These are phyloP conservation scores for Melastoma malabathricum DNA, from an alignment of 345 rosid species.

Conservation along the genomic window DNA sequence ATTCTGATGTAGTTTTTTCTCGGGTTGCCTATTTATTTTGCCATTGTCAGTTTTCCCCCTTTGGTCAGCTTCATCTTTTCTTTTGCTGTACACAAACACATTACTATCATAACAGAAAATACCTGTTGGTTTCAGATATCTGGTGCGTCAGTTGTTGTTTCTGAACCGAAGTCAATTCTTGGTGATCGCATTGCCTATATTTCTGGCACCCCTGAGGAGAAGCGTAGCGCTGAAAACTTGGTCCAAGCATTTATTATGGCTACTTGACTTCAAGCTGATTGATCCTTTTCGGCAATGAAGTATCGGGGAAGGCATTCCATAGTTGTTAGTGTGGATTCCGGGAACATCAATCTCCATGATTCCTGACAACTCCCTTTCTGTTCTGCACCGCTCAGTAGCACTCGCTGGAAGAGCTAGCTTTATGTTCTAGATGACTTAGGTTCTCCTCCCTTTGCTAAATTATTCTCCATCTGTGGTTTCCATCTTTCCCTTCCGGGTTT, in stretches of 20 bases:
- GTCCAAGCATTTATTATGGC: conserved; percentile 97
- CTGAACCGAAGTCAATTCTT: conserved; percentile 61
- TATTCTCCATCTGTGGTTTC: background rate
- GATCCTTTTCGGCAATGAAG: conserved; percentile 25
- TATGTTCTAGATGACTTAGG: conserved; percentile 3
- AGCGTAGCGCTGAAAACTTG: conserved; percentile 82
- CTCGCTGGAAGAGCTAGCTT: conserved; percentile 5
- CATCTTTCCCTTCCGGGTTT: no score
- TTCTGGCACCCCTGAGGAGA: conserved; percentile 88
- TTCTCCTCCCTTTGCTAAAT: background rate
- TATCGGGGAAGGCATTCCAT: conserved; percentile 20
- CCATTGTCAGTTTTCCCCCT: no score
- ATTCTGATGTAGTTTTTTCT: no score
- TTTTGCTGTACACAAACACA: background rate
- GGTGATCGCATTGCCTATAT: conserved; percentile 79
- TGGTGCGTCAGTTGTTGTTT: conserved; percentile 89
- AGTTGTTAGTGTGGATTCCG: conserved; percentile 7
- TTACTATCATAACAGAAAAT: background rate
- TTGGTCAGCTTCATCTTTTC: no score
- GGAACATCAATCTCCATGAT: conserved; percentile 2
- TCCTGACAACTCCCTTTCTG: conserved; percentile 2
- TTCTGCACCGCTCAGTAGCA: background rate
- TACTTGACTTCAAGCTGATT: conserved; percentile 26
- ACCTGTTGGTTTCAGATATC: conserved; percentile 59
- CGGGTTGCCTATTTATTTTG: no score